Conservation (phyloP, 305 asterid species). For the Fraxinus sp. region DNA sequence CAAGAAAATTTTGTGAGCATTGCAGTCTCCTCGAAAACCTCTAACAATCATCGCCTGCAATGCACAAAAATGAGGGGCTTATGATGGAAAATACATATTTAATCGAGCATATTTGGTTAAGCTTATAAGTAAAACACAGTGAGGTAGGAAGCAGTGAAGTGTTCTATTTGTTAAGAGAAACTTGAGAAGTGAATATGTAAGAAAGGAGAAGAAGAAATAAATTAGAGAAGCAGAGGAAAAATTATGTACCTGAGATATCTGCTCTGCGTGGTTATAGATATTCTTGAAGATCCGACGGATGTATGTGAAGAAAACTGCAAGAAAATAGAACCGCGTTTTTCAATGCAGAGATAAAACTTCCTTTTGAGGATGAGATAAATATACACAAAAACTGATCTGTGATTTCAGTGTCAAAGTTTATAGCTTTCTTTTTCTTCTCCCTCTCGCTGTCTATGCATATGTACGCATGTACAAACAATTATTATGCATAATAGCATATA, state of each 20-base stretch:
- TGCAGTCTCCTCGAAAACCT: constrained; percentile 85
- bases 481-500: no score
- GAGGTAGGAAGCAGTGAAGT: background rate
- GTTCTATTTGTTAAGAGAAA: background rate
- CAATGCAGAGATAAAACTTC: background rate
- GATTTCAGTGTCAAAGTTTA: no score
- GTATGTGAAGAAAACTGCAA: constrained; percentile 80
- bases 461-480: no score
- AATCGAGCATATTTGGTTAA: background rate
- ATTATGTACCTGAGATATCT: constrained; percentile 75
- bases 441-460: no score
- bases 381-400: no score
- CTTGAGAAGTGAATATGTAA: background rate
- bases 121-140: background rate
- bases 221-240: no score
- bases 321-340: constrained; percentile 13
- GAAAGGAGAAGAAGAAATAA: no score
- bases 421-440: no score
- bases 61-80: background rate
- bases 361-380: no score
- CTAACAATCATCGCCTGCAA: constrained; percentile 94
- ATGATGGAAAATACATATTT: background rate
- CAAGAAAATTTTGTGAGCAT: constrained; percentile 57
- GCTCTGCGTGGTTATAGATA: constrained; percentile 76
- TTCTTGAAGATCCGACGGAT: constrained; percentile 79